These are phyloP conservation scores for Crithidia brevicula DNA, from an alignment of 208 protist species.

Conservation along the genomic window DNA sequence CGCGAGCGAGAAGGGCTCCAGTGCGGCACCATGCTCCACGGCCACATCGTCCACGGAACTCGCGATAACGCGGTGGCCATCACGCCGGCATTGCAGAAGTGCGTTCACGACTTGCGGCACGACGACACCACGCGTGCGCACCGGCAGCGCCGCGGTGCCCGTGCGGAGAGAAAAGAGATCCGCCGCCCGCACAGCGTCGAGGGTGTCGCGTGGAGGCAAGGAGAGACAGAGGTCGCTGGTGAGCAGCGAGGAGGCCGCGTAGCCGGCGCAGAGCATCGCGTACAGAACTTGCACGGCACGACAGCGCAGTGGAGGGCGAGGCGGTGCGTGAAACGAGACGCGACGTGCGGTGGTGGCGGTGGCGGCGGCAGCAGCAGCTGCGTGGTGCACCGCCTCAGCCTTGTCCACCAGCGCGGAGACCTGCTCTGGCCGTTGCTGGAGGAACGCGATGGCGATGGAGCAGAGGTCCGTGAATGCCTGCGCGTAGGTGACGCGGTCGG, in stretches of 20 bases:
- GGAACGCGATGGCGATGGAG: slow-evolving; percentile 23
- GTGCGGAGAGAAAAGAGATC: slow-evolving; percentile 53
- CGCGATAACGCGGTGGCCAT: slow-evolving; percentile 17
- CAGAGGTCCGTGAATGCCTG: slow-evolving; percentile 41
- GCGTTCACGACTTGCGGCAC: slow-evolving; percentile 23
- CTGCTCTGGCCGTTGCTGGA: slow-evolving; percentile 1
- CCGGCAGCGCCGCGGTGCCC: slow-evolving; percentile 44
- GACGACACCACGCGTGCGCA: slow-evolving; percentile 37
- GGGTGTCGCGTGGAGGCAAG: slow-evolving; percentile 44
- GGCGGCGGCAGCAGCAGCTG: no score
- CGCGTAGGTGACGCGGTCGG: slow-evolving; percentile 25
- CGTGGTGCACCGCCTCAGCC: slow-evolving; percentile 19
- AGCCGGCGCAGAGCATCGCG: slow-evolving; percentile 66
- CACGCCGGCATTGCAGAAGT: slow-evolving; percentile 16
- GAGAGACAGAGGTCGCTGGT: slow-evolving; percentile 64
- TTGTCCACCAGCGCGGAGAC: slow-evolving; percentile 16
- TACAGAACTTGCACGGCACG: slow-evolving; percentile 41
- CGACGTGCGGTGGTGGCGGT: no score
- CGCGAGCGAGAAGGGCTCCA: background rate
- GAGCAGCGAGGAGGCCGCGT: slow-evolving; percentile 51
- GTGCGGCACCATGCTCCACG: no score
- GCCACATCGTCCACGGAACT: slow-evolving; percentile 9
- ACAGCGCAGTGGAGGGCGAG: slow-evolving; percentile 38
- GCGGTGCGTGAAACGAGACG: background rate
- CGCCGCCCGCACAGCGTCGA: slow-evolving; percentile 45